A percentile compares a stretch with the other conserved stretches of the same genome.
Evolutionary conservation across 1,284 basidiomycete species (phyloP).

Genomic region (Takashimella koratensis): DNA sequence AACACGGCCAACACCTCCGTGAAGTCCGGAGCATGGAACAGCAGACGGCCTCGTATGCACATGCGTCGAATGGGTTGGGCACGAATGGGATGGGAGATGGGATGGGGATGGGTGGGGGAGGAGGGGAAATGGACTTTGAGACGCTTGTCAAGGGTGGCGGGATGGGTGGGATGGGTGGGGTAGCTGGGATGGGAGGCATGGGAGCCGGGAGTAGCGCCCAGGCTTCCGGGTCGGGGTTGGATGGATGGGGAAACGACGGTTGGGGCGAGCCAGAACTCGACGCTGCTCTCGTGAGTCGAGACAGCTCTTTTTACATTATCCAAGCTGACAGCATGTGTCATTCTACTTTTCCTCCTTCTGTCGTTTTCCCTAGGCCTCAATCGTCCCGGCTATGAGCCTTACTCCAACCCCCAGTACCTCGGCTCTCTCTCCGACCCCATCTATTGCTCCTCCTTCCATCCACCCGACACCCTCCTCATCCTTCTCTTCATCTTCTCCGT

Average conservation of each 20-base stretch:
- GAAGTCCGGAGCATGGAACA: conserved; percentile 47
- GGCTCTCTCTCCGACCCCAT: conserved; percentile 25
- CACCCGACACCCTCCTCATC: conserved; percentile 30
- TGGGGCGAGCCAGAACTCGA: conserved; percentile 34
- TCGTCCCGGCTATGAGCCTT: not conserved
- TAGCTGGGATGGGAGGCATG: not conserved
- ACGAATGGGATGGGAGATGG: not conserved
- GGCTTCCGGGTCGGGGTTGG: conserved; percentile 9
- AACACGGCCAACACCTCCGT: conserved; percentile 48
- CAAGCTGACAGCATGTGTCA: conserved; percentile 8
- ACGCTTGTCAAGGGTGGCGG: conserved; percentile 41
- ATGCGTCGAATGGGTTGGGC: not conserved
- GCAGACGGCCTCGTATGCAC: conserved; percentile 31
- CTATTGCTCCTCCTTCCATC: conserved; percentile 39
- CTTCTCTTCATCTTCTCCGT: conserved; percentile 10
- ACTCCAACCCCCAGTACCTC: conserved; percentile 7
- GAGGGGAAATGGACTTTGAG: conserved; percentile 48
- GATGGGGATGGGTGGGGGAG: not conserved
- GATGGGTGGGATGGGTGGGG: not conserved
- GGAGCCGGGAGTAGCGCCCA: not conserved
- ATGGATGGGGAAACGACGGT: conserved; percentile 42
- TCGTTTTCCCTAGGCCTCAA: conserved; percentile 9
- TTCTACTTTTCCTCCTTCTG: conserved; percentile 7
- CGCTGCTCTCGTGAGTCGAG: conserved; percentile 20
- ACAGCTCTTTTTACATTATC: no score